phyloP scores from a whole-genome alignment of 2,329 filamentous ascomycete genomes.

The Pyricularia sp. region DNA sequence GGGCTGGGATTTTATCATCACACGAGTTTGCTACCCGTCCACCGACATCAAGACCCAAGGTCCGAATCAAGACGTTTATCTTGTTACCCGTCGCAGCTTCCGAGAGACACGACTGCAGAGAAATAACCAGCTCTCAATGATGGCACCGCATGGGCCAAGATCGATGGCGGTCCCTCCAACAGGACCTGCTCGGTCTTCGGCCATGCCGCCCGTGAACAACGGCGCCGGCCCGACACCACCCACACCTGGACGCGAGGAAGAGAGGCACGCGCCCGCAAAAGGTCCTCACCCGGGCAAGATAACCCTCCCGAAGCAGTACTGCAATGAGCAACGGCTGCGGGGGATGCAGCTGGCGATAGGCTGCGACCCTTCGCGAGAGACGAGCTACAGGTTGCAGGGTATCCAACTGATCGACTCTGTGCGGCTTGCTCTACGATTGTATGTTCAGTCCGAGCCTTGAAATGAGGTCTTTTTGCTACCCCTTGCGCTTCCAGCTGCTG shows the following conservation, averaged over 20 bases:
- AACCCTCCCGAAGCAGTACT: constrained; percentile 55
- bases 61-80: not conserved
- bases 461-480: not conserved
- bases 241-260: constrained; percentile 4
- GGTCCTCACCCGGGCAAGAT: constrained; percentile 32
- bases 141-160: constrained; percentile 7
- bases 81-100: not conserved
- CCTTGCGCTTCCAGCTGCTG: constrained; percentile 4
- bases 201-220: not conserved
- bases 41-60: not conserved
- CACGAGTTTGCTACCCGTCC: not conserved
- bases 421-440: constrained; percentile 70
- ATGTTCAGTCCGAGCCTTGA: constrained; percentile 22
- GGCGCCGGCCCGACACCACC: constrained; percentile 2
- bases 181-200: constrained; percentile 2
- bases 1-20: not conserved
- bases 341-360: constrained; percentile 60
- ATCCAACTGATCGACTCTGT: constrained; percentile 85
- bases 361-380: constrained; percentile 69
- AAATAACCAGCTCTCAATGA: not conserved
- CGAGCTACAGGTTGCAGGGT: constrained; percentile 72
- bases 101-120: not conserved
- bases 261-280: constrained; percentile 9
- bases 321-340: constrained; percentile 73
- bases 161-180: constrained; percentile 1